Percentiles rank a stretch among this genome's conserved stretches.
phyloP scores from a whole-genome alignment of 495 filamentous ascomycete species.

The Hyaloscypha hepaticicola region DNA sequence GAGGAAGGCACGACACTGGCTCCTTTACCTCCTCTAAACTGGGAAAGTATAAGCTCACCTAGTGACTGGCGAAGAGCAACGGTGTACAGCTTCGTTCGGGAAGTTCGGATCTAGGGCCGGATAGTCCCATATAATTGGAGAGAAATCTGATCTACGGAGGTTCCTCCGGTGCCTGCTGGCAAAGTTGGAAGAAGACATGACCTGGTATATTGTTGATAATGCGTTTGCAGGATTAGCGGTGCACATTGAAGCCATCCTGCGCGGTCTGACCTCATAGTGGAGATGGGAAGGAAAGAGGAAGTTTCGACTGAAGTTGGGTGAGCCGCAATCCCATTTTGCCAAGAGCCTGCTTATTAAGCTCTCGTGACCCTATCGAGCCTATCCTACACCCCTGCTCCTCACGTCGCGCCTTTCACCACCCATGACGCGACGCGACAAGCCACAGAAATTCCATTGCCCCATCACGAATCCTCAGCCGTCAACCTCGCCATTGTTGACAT shows the following conservation, averaged over 20 bases:
- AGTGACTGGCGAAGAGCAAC: background rate
- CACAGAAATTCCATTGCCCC: background rate
- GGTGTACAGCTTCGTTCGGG: background rate
- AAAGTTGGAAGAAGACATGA: background rate
- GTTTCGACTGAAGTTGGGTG: background rate
- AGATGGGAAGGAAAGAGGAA: background rate
- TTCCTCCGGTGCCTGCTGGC: background rate
- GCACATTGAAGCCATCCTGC: background rate
- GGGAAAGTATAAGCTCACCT: background rate
- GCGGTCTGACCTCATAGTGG: background rate
- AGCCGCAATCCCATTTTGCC: too few relatives aligned
- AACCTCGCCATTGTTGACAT: constrained; percentile 17
- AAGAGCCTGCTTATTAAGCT: too few relatives aligned
- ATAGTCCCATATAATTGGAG: background rate
- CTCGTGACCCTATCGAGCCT: background rate
- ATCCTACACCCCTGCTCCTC: background rate
- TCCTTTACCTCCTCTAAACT: background rate
- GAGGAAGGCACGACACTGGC: background rate
- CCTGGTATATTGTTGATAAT: background rate
- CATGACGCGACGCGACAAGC: constrained; percentile 15
- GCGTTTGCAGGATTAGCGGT: background rate
- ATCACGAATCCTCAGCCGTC: background rate
- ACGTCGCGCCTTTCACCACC: constrained; percentile 14
- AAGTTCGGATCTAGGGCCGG: background rate
- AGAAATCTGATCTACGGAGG: background rate